phyloP scores from a whole-genome alignment of 2,329 filamentous ascomycete genomes.

The Penicillium sp. region DNA sequence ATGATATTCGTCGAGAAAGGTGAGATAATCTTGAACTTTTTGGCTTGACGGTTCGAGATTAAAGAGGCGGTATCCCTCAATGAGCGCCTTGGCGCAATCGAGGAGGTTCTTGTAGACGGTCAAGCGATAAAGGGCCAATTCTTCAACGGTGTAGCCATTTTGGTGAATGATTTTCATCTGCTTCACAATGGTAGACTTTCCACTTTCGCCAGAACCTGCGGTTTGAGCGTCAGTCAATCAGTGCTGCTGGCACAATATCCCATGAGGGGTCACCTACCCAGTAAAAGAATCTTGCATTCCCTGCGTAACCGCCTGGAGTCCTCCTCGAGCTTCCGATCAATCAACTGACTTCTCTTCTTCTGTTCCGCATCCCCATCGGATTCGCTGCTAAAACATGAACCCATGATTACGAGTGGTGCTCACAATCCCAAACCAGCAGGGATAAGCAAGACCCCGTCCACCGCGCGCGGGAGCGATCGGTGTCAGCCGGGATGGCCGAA shows the following conservation, averaged over 20 bases:
- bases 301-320: conserved; percentile 87
- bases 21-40: conserved; percentile 70
- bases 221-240: conserved; percentile 9
- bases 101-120: conserved; percentile 98
- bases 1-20: conserved; percentile 82
- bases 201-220: conserved; percentile 92
- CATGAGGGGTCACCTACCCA: conserved; percentile 59
- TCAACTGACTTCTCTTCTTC: conserved; percentile 95
- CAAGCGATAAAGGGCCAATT: conserved; percentile 88
- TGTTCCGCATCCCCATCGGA: conserved; percentile 79
- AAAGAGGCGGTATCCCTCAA: conserved; percentile 89
- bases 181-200: conserved; percentile 98
- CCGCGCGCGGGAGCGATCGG: conserved; percentile 25
- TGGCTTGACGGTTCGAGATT: conserved; percentile 74
- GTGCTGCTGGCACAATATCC: not conserved
- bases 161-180: conserved; percentile 99
- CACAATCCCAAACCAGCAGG: conserved; percentile 23
- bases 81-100: conserved; percentile 92
- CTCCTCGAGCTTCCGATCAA: conserved; percentile 90
- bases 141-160: conserved; percentile 93
- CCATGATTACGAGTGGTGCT: conserved; percentile 60
- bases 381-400: conserved; percentile 86
- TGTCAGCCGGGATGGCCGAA: conserved; percentile 27
- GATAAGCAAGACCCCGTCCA: conserved; percentile 18
- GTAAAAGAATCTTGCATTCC: conserved; percentile 97